Evolutionary conservation across 768 basidiomycete genomes (phyloP).

Genomic region (Clavulina sp.): DNA sequence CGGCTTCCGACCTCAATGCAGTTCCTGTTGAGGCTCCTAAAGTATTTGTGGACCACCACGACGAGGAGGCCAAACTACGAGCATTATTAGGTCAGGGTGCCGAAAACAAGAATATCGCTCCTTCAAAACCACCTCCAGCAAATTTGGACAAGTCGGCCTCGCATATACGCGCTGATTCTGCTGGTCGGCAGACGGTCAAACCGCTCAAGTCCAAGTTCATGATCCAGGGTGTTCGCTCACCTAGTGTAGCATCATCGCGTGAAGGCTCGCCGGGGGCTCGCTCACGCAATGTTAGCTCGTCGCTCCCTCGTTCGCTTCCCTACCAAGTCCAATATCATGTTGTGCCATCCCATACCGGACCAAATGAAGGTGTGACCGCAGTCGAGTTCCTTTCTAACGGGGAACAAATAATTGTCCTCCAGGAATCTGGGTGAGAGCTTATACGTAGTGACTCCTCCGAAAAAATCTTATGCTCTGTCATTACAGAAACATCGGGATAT

Average conservation of each 20-base stretch:
- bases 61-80: constrained; percentile 26
- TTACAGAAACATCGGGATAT: constrained; percentile 12
- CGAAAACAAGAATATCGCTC: background rate
- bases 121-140: background rate
- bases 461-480: background rate
- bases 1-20: constrained; percentile 53
- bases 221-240: too few species aligned
- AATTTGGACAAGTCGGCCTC: background rate
- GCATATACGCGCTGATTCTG: background rate
- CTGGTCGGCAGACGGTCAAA: too few species aligned
- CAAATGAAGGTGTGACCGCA: constrained; percentile 26
- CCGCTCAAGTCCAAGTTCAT: too few species aligned
- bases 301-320: background rate
- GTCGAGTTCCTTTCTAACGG: constrained; percentile 29
- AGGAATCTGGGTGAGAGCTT: constrained; percentile 41
- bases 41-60: constrained; percentile 67
- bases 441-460: too few species aligned
- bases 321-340: constrained; percentile 15
- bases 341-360: constrained; percentile 30
- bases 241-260: background rate
- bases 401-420: constrained; percentile 33
- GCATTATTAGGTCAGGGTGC: background rate
- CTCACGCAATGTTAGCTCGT: background rate
- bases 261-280: background rate
- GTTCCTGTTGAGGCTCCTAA: constrained; percentile 62